These are phyloP conservation scores for Thymus mandschuricus DNA, from an alignment of 257 asterid genomes.

Conservation along the genomic window DNA sequence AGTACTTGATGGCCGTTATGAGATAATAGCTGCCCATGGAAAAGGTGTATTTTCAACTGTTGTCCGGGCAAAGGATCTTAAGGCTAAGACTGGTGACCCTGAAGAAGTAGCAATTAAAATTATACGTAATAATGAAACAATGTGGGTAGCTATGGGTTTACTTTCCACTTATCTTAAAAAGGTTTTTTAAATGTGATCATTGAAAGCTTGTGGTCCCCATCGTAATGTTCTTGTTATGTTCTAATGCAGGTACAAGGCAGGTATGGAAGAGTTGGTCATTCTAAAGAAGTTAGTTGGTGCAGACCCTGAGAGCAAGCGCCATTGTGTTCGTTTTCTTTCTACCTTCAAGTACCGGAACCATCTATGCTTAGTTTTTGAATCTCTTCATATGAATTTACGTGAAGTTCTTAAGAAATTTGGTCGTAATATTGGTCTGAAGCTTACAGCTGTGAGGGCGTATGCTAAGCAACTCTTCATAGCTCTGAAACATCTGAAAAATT, in stretches of 20 bases:
- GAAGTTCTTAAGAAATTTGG: conserved; percentile 97
- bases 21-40: conserved; percentile 97
- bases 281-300: conserved; percentile 90
- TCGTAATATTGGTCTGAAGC: conserved; percentile 95
- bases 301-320: conserved; percentile 93
- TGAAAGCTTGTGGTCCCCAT: background rate
- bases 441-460: conserved; percentile 94
- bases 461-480: conserved; percentile 95
- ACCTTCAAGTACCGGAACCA: conserved; percentile 96
- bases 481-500: conserved; percentile 84
- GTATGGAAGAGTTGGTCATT: conserved; percentile 91
- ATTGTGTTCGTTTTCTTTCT: conserved; percentile 91
- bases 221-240: background rate
- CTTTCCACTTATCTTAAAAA: conserved; percentile 10
- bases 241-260: conserved; percentile 81
- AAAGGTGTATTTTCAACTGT: conserved; percentile 97
- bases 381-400: conserved; percentile 99
- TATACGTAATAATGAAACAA: conserved; percentile 91
- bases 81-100: conserved; percentile 69
- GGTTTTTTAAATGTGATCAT: conserved; percentile 30
- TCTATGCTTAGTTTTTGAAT: conserved; percentile 98
- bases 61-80: conserved; percentile 97
- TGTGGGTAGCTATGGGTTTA: conserved; percentile 51
- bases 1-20: conserved; percentile 86
- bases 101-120: conserved; percentile 97